Base-by-base conservation (phyloP, 345 rosid species). In the Eucalyptus globulus region DNA sequence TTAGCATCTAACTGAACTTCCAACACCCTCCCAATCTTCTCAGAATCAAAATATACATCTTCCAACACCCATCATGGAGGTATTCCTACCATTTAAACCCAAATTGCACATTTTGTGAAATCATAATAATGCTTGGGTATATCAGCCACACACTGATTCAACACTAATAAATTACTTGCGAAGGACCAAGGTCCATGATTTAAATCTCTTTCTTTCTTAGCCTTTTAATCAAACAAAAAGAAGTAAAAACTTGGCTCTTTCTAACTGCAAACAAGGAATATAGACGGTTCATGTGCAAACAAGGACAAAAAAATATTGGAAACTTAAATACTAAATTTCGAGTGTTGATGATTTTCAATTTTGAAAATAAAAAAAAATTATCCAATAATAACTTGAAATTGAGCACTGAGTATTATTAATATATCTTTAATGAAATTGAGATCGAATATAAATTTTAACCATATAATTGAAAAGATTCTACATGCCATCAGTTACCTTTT, bases 221-320 rank as follows among this genome's bases (percentile, higher is more conserved):
- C 4, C 24, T 53, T 0, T 19, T 0, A 53, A 53, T 19, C 2
- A 53, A 53, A 53, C 58, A 53, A 53, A 53, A 53, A 53, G 0
- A 24, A 53, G 58, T 53, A 53, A 53, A 53, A 53, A 19, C 24
- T 0, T 0, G 0, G 24, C 24, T 53, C 58, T 53, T 53, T 53
- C 5, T 53, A 0, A 53, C 24, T 53, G 4, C 24, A 53, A 53
- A 53, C 56, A 19, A 53, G 24, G 62, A 56, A 56, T 24, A 56
- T 21, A 22, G 1, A 56, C 1, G 62, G 29, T 56, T 56, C 62
- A 24, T 56, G 62, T 22, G 62, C 29, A 24, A 56, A 56, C 12
- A 24, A 24, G 6, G 62, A 56, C 27, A 65, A 65, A 29, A 29
- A 31, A 15, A 16, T 4, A 69, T 34, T 69, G 24, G 40, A 69